These are phyloP conservation scores for Daldinia loculata DNA, from an alignment of 495 filamentous ascomycete genomes.

Conservation along the genomic window DNA sequence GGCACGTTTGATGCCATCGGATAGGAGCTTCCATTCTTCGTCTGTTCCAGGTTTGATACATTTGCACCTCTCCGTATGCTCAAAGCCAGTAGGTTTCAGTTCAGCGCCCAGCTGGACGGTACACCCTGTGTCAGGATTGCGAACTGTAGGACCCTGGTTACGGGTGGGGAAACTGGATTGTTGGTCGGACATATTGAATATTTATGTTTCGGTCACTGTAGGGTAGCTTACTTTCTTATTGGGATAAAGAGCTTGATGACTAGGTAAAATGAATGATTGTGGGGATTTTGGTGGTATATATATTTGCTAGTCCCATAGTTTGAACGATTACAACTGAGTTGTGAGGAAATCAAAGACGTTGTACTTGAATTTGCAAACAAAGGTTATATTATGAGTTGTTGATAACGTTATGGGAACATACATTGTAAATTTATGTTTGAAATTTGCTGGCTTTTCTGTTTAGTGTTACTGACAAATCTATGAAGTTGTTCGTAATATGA, in stretches of 20 bases:
- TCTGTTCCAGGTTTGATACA: conserved; percentile 10
- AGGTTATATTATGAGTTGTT: neutral
- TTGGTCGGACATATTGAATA: conserved; percentile 6
- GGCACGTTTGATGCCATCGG: conserved; percentile 3
- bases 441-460: neutral
- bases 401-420: neutral
- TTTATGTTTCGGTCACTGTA: neutral
- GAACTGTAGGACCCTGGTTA: conserved; percentile 1
- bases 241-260: neutral
- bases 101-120: conserved; percentile 7
- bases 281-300: neutral
- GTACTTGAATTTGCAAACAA: neutral
- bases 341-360: neutral
- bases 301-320: neutral
- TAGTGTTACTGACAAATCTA: neutral
- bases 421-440: neutral
- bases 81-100: conserved; percentile 1
- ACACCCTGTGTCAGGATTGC: conserved; percentile 30
- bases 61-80: conserved; percentile 26
- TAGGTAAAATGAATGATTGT: neutral
- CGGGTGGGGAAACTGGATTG: neutral
- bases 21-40: conserved; percentile 7
- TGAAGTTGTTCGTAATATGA: neutral
- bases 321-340: neutral
- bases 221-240: neutral